Evolutionary conservation across 2,329 filamentous ascomycete species (phyloP), one percentile per base, ranked within the genome.

Genomic region (Bipolaris cookei): DNA sequence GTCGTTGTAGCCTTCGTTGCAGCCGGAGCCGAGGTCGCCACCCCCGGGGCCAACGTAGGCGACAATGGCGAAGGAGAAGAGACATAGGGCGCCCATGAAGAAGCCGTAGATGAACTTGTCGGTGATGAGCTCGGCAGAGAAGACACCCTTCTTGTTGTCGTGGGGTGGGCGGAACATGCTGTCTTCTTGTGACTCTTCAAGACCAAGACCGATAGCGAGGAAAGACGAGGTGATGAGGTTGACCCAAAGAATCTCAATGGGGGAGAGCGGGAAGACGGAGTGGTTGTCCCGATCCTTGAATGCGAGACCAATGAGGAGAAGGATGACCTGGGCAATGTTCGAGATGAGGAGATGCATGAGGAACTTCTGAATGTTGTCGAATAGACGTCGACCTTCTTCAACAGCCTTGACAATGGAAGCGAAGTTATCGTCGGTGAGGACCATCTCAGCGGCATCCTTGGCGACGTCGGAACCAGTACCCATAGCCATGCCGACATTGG

Each of bases 71-170:
- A 79, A 81, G n/a, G 75, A 75, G 47, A 72, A 74, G 8, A 81
- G 76, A 59, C 79, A 81, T 0, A 81, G 72, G 0, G 69, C 64
- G 42, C 78, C 78, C 77, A 81, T 80, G 68, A 76, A 80, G 51
- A 75, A 75, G 30, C 79, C 79, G 61, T 81, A 81, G 68, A 81
- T 77, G 68, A 81, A 78, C 56, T 80, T 81, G 65, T 81, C 79
- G 30, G 74, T 72, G 59, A 81, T 80, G 56, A 81, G 73, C 52
- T 81, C 79, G 28, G 67, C 68, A 32, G 77, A 78, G 69, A 81
- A 81, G 52, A 81, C 78, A 34, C 79, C 79, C 35, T 75, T 71
- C 48, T 71, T 68, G 47, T 80, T 73, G 52, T 75, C 71, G 55
- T 79, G 78, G 0, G 79, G 79, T n/a, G 78, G 77, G 11, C 79